Conservation (phyloP, 148 eudicot species). For the Rhododendron molle region DNA sequence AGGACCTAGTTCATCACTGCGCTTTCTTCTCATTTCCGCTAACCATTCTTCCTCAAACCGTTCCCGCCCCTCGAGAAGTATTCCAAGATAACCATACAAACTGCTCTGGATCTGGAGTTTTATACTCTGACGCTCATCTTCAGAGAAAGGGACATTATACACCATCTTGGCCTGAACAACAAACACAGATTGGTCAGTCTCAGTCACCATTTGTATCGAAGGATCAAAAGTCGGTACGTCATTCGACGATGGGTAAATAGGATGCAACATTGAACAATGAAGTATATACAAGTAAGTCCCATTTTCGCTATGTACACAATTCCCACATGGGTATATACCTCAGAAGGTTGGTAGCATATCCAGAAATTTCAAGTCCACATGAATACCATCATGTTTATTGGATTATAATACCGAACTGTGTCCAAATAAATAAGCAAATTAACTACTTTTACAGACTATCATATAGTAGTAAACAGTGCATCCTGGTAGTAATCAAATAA, state of each 20-base stretch:
- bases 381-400: background rate
- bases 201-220: background rate
- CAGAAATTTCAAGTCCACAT: background rate
- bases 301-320: background rate
- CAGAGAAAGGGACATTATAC: constrained; percentile 59
- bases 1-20: constrained; percentile 45
- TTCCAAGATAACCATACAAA: constrained; percentile 59
- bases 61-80: constrained; percentile 74
- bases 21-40: constrained; percentile 32
- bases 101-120: constrained; percentile 66
- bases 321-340: background rate
- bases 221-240: background rate
- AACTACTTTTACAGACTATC: background rate
- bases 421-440: background rate
- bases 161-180: constrained; percentile 60
- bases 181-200: background rate
- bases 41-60: constrained; percentile 58
- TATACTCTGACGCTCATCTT: constrained; percentile 58
- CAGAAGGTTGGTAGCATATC: background rate
- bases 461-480: background rate
- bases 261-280: background rate
- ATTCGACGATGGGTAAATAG: background rate
- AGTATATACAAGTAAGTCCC: background rate
- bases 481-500: too few species aligned
- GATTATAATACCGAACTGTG: background rate